Conservation (phyloP, 1,284 basidiomycete genomes). For the Vanrija sp. region DNA sequence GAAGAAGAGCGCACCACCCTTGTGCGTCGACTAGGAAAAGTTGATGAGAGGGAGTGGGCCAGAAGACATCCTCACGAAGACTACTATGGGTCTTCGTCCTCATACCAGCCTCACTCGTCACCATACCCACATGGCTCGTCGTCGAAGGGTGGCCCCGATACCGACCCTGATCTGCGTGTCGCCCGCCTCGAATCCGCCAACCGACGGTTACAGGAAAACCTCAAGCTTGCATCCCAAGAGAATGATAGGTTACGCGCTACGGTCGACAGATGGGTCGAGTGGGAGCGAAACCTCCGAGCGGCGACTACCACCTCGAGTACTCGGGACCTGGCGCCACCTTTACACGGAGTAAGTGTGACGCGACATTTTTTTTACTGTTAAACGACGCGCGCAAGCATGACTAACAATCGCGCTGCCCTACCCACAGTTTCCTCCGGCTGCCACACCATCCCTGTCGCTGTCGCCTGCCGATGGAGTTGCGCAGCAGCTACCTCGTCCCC, state of each 20-base stretch:
- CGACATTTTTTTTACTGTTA: too few relatives aligned
- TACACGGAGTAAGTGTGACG: too few relatives aligned
- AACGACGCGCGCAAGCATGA: too few relatives aligned
- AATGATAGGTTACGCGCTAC: constrained; percentile 24
- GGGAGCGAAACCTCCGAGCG: constrained; percentile 3
- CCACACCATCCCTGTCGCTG: too few relatives aligned
- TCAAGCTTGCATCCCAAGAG: constrained; percentile 26
- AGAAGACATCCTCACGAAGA: neutral
- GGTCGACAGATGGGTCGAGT: constrained; percentile 21
- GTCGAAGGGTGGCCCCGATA: neutral
- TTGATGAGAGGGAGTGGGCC: neutral
- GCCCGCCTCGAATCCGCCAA: constrained; percentile 36
- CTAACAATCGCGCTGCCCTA: too few relatives aligned
- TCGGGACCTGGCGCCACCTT: too few relatives aligned
- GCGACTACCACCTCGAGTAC: too few relatives aligned
- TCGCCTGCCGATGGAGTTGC: too few relatives aligned
- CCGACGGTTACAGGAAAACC: constrained; percentile 31
- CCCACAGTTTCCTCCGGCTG: too few relatives aligned
- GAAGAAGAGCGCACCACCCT: constrained; percentile 35
- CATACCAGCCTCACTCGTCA: neutral
- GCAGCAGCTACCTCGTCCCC: too few relatives aligned
- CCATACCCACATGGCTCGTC: neutral
- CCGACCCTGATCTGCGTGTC: constrained; percentile 19
- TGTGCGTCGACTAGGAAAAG: constrained; percentile 21
- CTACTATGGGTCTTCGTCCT: neutral